A percentile compares a stretch with the other conserved stretches of the same genome.
Conservation (phyloP, 148 eudicot species). For the Silene conica region DNA sequence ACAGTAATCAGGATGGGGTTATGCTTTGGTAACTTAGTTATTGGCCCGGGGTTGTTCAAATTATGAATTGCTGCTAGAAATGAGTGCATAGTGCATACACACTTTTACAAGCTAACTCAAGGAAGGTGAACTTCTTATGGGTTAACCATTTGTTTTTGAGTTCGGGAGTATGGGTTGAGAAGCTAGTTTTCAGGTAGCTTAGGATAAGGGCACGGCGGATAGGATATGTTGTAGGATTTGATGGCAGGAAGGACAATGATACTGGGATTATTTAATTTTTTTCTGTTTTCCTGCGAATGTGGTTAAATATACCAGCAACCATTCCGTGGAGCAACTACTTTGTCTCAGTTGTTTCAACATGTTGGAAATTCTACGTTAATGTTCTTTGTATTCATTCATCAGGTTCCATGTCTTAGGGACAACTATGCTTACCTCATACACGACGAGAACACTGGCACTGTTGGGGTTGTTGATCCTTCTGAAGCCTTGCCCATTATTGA, state of each 20-base stretch:
- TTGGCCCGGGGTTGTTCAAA: neutral
- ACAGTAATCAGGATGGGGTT: neutral
- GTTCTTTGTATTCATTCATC: constrained; percentile 12
- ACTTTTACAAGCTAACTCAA: too few species aligned
- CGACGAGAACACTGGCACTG: constrained; percentile 84
- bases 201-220: neutral
- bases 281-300: neutral
- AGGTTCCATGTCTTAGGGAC: constrained; percentile 87
- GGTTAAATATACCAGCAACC: neutral
- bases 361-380: neutral
- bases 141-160: neutral
- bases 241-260: neutral
- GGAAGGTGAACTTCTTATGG: neutral
- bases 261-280: neutral
- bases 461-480: constrained; percentile 94
- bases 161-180: neutral
- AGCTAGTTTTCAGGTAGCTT: neutral
- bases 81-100: neutral
- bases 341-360: neutral
- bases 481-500: constrained; percentile 78
- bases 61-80: neutral
- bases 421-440: constrained; percentile 84
- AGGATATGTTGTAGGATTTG: neutral
- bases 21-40: neutral
- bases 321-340: neutral